Percentiles rank a stretch among this genome's conserved stretches.
Evolutionary conservation across 139 green algal genomes (phyloP).

Genomic region (Picocystis salinarum): DNA sequence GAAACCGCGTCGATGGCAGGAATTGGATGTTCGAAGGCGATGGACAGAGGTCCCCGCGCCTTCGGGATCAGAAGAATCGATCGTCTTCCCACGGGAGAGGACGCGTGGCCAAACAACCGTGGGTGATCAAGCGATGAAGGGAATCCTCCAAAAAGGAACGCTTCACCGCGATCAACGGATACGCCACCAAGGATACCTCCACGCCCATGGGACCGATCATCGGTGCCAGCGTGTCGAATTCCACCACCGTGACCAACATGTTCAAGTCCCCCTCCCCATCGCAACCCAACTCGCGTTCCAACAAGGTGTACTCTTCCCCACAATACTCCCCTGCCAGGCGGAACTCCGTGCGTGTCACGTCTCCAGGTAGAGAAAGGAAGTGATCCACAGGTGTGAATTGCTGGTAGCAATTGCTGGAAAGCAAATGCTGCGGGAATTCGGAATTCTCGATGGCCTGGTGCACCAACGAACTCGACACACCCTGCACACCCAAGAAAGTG

Average conservation of each 20-base stretch:
- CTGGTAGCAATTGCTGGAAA: constrained; percentile 17
- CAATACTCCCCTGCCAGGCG: constrained; percentile 16
- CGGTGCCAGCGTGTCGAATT: constrained; percentile 30
- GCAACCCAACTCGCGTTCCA: constrained; percentile 16
- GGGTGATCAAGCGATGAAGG: too few species aligned
- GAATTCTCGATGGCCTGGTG: constrained; percentile 11
- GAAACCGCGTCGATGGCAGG: too few species aligned
- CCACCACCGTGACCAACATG: constrained; percentile 28
- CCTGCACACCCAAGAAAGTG: too few species aligned
- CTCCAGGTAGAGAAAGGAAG: constrained; percentile 25
- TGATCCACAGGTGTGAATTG: constrained; percentile 28
- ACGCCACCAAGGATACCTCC: constrained; percentile 19
- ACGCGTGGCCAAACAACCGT: too few species aligned
- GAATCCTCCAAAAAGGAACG: too few species aligned
- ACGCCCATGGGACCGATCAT: constrained; percentile 10
- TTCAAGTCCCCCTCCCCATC: constrained; percentile 11
- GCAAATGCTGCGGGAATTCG: constrained; percentile 22
- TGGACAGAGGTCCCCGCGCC: too few species aligned
- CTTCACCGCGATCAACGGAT: constrained; percentile 29
- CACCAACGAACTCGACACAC: constrained; percentile 8
- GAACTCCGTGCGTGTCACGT: constrained; percentile 27
- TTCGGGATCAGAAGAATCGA: too few species aligned
- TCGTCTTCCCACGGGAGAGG: too few species aligned
- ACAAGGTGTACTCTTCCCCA: constrained; percentile 28
- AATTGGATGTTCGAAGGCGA: too few species aligned